These are phyloP conservation scores for Saccharomycopsis capsularis DNA, from an alignment of 805 yeast genomes.

Conservation along the genomic window DNA sequence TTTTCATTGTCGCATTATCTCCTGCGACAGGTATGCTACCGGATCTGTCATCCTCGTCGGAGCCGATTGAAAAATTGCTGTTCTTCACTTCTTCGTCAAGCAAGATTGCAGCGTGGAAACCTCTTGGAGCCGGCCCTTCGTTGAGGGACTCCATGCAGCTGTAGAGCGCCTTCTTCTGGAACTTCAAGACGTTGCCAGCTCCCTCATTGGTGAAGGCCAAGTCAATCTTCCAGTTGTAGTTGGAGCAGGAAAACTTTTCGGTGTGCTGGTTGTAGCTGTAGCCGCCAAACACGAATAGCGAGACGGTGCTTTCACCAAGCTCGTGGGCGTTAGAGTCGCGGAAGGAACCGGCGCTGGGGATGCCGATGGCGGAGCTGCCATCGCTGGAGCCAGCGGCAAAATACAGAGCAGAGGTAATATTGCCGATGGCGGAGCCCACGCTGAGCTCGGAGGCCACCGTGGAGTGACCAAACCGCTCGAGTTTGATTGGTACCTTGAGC, in stretches of 20 bases:
- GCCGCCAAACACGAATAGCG: slow-evolving; percentile 14
- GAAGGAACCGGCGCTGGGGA: not conserved
- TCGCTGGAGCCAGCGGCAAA: not conserved
- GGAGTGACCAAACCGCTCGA: slow-evolving; percentile 19
- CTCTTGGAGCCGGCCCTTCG: slow-evolving; percentile 17
- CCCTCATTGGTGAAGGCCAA: slow-evolving; percentile 3
- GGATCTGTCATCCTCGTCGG: not conserved
- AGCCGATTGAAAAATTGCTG: not conserved
- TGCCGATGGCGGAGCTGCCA: not conserved
- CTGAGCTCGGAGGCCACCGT: slow-evolving; percentile 6
- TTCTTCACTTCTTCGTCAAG: slow-evolving; percentile 1
- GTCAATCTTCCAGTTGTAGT: slow-evolving; percentile 16
- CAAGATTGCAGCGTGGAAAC: slow-evolving; percentile 15
- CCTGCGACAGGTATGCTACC: too few species aligned
- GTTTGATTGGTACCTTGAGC: slow-evolving; percentile 5
- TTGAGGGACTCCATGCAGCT: slow-evolving; percentile 10
- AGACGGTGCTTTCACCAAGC: not conserved
- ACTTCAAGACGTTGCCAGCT: not conserved
- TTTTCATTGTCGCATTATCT: not conserved
- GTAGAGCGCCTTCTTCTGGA: slow-evolving; percentile 4
- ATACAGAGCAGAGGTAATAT: not conserved
- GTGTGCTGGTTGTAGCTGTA: slow-evolving; percentile 5
- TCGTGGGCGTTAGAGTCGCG: not conserved
- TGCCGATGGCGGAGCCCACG: not conserved
- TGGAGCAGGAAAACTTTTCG: slow-evolving; percentile 11